These are phyloP conservation scores for Cetraspora pellucida DNA, from an alignment of 192 early-diverging fungal genomes.

Conservation along the genomic window DNA sequence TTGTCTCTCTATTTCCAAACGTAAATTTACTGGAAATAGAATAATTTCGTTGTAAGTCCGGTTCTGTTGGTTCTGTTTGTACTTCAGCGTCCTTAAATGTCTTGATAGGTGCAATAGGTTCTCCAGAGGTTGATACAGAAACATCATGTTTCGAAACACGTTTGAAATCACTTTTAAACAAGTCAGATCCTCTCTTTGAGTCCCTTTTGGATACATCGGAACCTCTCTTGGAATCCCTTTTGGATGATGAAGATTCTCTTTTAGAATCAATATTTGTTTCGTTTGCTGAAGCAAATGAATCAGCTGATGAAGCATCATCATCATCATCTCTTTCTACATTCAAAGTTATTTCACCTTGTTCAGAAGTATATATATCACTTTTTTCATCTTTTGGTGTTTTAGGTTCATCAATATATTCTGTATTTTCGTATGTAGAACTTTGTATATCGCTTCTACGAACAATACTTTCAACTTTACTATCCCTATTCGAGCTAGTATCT, in stretches of 20 bases:
- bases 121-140: not conserved
- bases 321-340: conserved; percentile 4
- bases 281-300: conserved; percentile 24
- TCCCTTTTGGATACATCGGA: no score
- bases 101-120: not conserved
- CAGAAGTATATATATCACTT: no score
- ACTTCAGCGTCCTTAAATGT: not conserved
- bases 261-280: conserved; percentile 9
- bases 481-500: no score
- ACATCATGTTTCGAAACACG: no score
- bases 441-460: no score
- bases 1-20: not conserved
- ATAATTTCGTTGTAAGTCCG: not conserved
- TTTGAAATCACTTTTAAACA: no score
- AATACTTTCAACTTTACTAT: no score
- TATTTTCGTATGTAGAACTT: no score
- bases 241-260: conserved; percentile 15
- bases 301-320: conserved; percentile 23
- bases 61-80: not conserved
- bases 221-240: no score
- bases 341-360: not conserved
- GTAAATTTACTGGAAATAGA: conserved; percentile 18
- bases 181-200: no score
- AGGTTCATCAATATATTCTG: no score
- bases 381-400: no score